phyloP scores from a whole-genome alignment of 2,329 filamentous ascomycete genomes.

The Penicillium sp. region DNA sequence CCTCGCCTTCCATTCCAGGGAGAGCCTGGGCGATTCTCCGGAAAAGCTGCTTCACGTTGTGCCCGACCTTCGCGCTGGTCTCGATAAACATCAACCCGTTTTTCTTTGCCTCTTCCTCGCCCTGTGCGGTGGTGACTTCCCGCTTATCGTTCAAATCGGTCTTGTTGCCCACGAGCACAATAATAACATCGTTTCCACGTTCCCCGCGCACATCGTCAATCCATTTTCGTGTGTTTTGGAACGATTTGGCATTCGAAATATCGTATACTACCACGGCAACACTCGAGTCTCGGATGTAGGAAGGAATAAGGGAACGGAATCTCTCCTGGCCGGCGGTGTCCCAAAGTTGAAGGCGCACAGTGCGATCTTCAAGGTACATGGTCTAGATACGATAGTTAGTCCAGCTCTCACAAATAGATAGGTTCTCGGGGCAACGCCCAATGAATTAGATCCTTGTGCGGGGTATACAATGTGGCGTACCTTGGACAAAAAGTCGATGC shows the following conservation, averaged over 20 bases:
- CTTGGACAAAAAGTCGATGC: slow-evolving; percentile 98
- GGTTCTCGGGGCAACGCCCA: background rate
- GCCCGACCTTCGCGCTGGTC: slow-evolving; percentile 92
- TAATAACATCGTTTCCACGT: slow-evolving; percentile 96
- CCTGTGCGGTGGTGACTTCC: slow-evolving; percentile 90
- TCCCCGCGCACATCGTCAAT: slow-evolving; percentile 96
- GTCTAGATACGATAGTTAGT: slow-evolving; percentile 49
- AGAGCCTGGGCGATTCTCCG: slow-evolving; percentile 95
- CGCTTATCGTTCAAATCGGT: slow-evolving; percentile 97
- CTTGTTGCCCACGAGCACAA: slow-evolving; percentile 97
- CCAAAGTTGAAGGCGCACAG: slow-evolving; percentile 94
- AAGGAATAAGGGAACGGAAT: slow-evolving; percentile 93
- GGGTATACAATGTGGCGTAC: slow-evolving; percentile 40
- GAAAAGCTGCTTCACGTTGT: slow-evolving; percentile 97
- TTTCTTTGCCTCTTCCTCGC: slow-evolving; percentile 96
- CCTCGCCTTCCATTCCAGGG: slow-evolving; percentile 91
- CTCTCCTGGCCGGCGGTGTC: slow-evolving; percentile 96
- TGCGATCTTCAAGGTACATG: slow-evolving; percentile 98
- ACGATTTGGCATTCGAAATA: slow-evolving; percentile 92
- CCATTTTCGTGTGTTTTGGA: slow-evolving; percentile 98
- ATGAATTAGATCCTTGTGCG: background rate
- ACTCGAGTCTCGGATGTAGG: slow-evolving; percentile 95
- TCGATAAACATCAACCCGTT: slow-evolving; percentile 98
- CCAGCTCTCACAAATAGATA: background rate
- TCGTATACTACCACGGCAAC: slow-evolving; percentile 98